Evolutionary conservation across 1,139 yeast genomes (phyloP), one percentile per base, ranked within the genome.

Genomic region (Candida sp.): DNA sequence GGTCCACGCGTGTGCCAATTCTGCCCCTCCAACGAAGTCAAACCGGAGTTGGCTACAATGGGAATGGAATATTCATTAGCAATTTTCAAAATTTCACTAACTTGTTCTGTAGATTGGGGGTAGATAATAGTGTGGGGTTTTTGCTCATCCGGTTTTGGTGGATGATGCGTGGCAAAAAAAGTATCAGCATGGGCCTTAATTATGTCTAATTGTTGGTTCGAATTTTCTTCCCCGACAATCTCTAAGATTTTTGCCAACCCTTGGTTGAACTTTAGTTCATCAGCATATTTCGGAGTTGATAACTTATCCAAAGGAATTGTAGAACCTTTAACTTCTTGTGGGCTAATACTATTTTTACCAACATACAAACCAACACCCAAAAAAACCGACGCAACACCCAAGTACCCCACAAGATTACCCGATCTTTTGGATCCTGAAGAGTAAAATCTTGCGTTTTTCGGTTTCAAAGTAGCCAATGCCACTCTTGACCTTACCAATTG

Each of bases 1-100:
- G 75, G 75, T 1, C 81, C 79, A 45, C 88, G 68, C 0, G 89
- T 82, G 35, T 90, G 88, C 58, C 85, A 81, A 56, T 78, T 84
- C 47, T 87, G 91, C 8, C 95, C 95, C 63, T 87, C 95, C 30
- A 87, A 68, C 0, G 95, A 84, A 0, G 95, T 87, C 47, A 90
- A 84, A 0, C 95, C 95, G 1, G 89, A 81, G 55, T 75, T 82
- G 6, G 95, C 89, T 22, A 86, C 81, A 15, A 87, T 74, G 0
- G 96, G 95, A 3, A 87, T 81, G 22, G 73, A 58, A 57, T 76
- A 77, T 51, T 76, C 68, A 58, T 84, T 77, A 37, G 84, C 81
- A 32, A 86, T 67, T 57, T 81, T 77, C 62, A 84, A 62, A 12
- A 87, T 68, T 46, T 70, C 57, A 2, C 86, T 73, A 3, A 87